Base-by-base conservation (phyloP, 768 basidiomycete species). In the Favolaschia claudopus region DNA sequence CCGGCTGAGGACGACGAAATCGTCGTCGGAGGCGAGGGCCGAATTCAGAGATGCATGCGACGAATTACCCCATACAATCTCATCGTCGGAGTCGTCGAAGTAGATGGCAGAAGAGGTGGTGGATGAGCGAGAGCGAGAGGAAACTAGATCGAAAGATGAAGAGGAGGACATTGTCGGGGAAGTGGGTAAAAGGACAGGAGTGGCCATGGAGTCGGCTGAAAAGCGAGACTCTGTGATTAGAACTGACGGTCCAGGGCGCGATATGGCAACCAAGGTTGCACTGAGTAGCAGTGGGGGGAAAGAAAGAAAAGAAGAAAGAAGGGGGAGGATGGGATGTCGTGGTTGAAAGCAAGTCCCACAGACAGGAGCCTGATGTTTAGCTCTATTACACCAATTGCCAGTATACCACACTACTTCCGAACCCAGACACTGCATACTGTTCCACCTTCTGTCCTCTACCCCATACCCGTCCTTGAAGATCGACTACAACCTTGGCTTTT, bases 361-460 rank as follows among this genome's bases (percentile, higher is more conserved):
- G 52, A 60, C 47, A 60, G 59, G 59, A 42, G 46, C n/a, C n/a
- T n/a, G n/a, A n/a, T n/a, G n/a, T n/a, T n/a, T n/a, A n/a, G n/a
- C n/a, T n/a, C n/a, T n/a, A n/a, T n/a, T 24, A 25, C 22, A 24
- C 10, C 24, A 47, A 47, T 25, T 39, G 19, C 91, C 92, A 92
- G 67, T 92, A 93, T 1, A 92, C 79, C 44, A 83, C 74, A 60
- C 85, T 89, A 65, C 76, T 86, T 24, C 83, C 82, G 66, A 80
- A 82, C n/a, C 91, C 90, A 24, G 83, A 82, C 9, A 83, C 79
- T 15, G 82, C 84, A 43, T 75, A 73, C 68, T 93, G 91, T 71
- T 90, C 85, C 24, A 93, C 87, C 37, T 79, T 71, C 15, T 86
- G 82, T 38, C 80, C 79, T 55, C 76, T 79, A 69, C 82, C 85